Evolutionary conservation across 176 grass and related monocot species (phyloP).

Genomic region (Alloteropsis semialata): DNA sequence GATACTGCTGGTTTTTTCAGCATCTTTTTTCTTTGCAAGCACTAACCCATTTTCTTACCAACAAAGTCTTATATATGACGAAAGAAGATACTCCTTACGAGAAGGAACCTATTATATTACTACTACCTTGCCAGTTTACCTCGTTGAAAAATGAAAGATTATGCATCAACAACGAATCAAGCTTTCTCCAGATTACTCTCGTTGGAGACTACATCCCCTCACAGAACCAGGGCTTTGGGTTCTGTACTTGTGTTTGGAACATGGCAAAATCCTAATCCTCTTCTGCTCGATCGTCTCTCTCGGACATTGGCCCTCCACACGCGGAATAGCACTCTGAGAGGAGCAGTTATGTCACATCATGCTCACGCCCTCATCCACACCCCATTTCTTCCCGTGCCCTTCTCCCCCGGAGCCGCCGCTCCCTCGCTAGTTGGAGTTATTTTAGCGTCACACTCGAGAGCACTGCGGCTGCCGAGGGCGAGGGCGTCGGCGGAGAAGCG

Average conservation of each 20-base stretch:
- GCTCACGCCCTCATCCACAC: not conserved
- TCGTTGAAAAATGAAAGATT: not conserved
- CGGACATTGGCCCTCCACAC: not conserved
- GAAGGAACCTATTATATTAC: not conserved
- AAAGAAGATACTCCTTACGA: not conserved
- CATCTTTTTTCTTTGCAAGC: too few relatives aligned
- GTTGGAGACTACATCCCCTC: not conserved
- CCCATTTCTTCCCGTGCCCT: not conserved
- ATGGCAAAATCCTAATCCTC: not conserved
- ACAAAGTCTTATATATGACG: not conserved
- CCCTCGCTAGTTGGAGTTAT: not conserved
- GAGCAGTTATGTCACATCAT: constrained; percentile 18
- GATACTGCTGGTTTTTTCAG: too few relatives aligned
- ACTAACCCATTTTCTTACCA: not conserved
- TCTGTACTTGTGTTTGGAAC: not conserved
- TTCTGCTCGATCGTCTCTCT: not conserved
- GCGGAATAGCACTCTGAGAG: not conserved
- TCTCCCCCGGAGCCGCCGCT: not conserved
- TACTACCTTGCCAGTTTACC: not conserved
- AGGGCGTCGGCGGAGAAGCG: not conserved
- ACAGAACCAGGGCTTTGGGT: not conserved
- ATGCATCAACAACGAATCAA: not conserved
- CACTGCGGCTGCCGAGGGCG: not conserved
- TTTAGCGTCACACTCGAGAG: not conserved
- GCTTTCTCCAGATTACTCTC: not conserved